These are phyloP conservation scores for Hanseniaspora guilliermondii DNA, from an alignment of 805 yeast genomes.

Conservation along the genomic window DNA sequence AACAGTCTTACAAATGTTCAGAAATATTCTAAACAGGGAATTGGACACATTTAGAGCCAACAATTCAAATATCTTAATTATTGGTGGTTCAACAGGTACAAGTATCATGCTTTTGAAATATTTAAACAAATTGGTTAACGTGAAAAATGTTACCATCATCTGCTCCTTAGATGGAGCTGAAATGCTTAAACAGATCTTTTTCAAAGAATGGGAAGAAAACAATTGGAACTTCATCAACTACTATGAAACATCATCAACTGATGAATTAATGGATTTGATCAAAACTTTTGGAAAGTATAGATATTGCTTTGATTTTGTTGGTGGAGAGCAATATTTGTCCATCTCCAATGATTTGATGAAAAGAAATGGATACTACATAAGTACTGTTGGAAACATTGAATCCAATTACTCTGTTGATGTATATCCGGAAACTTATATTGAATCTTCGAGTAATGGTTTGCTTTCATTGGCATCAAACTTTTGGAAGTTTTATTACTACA, in stretches of 20 bases:
- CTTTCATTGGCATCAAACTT: slow-evolving; percentile 22
- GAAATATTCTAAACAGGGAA: slow-evolving; percentile 25
- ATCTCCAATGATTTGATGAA: slow-evolving; percentile 35
- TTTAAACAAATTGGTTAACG: slow-evolving; percentile 26
- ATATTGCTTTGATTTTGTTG: slow-evolving; percentile 56
- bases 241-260: slow-evolving; percentile 14
- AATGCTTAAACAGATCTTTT: slow-evolving; percentile 23
- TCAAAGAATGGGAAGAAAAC: slow-evolving; percentile 15
- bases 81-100: slow-evolving; percentile 58
- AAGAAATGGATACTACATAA: slow-evolving; percentile 40
- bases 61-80: slow-evolving; percentile 42
- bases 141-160: slow-evolving; percentile 23
- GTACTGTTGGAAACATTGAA: slow-evolving; percentile 52
- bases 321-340: slow-evolving; percentile 45
- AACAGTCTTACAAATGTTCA: slow-evolving; percentile 43
- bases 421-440: slow-evolving; percentile 16
- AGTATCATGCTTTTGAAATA: slow-evolving; percentile 24
- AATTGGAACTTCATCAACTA: slow-evolving; percentile 14
- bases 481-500: slow-evolving; percentile 30
- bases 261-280: slow-evolving; percentile 21
- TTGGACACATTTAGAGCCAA: slow-evolving; percentile 22
- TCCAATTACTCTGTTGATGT: slow-evolving; percentile 30
- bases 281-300: slow-evolving; percentile 41
- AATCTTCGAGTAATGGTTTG: not conserved
- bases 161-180: slow-evolving; percentile 21